These are phyloP conservation scores for Globisporangium okanoganense DNA, from an alignment of 352 stramenopile species.

Conservation along the genomic window DNA sequence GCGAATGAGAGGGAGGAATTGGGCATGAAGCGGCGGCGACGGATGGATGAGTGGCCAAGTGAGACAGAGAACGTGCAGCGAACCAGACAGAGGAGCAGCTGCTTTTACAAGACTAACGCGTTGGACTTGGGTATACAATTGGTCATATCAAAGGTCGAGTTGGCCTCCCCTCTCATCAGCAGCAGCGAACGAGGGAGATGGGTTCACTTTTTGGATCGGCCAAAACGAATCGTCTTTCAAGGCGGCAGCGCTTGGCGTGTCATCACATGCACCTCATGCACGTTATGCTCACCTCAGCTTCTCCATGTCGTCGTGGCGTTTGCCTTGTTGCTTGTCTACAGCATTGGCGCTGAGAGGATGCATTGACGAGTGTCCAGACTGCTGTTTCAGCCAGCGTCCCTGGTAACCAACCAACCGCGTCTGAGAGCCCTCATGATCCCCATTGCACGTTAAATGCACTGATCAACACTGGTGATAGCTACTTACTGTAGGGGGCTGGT, in stretches of 20 bases:
- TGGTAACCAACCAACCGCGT: too few relatives aligned
- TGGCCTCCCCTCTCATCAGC: background rate
- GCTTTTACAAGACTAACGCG: background rate
- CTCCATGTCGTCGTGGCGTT: too few relatives aligned
- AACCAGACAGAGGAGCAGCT: slow-evolving; percentile 4
- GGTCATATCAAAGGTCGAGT: background rate
- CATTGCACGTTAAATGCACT: background rate
- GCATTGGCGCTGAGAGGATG: too few relatives aligned
- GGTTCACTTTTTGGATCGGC: background rate
- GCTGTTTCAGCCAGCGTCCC: too few relatives aligned
- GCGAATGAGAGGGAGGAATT: background rate
- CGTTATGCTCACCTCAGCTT: too few relatives aligned
- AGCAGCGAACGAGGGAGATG: background rate
- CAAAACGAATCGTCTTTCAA: too few relatives aligned
- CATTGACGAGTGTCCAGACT: too few relatives aligned
- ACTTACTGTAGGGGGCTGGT: too few relatives aligned
- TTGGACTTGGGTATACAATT: background rate
- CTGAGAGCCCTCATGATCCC: background rate
- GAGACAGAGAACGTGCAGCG: slow-evolving; percentile 3
- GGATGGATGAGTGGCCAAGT: background rate
- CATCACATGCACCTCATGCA: background rate
- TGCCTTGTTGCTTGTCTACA: too few relatives aligned
- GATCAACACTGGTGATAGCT: background rate
- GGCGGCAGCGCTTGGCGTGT: background rate
- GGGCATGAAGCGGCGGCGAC: background rate